Evolutionary conservation across 176 grass and related monocot genomes (phyloP).

Genomic region (Aegilops umbellulata): DNA sequence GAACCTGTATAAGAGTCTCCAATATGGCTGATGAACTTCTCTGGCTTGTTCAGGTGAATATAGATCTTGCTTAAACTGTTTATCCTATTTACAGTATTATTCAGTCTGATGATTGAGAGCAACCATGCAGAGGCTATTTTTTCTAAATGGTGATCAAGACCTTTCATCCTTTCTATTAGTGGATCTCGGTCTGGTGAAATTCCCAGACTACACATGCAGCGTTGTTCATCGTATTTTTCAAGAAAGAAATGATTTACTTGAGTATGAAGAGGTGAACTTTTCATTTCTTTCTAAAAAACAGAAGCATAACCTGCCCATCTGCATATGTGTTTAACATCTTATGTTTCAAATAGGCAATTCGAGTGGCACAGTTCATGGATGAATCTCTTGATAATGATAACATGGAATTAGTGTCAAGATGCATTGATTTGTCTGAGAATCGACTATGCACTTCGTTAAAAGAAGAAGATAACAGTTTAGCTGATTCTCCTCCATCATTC

Average conservation of each 20-base stretch:
- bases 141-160: conserved; percentile 92
- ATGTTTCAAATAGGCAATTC: conserved; percentile 68
- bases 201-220: conserved; percentile 67
- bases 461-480: conserved; percentile 34
- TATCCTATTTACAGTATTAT: conserved; percentile 25
- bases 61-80: conserved; percentile 18
- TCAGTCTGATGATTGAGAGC: conserved; percentile 19
- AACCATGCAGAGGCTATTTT: conserved; percentile 86
- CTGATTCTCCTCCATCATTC: conserved; percentile 54
- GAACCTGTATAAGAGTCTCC: conserved; percentile 71
- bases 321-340: conserved; percentile 1
- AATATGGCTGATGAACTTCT: conserved; percentile 64
- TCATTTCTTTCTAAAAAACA: background rate
- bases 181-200: conserved; percentile 83
- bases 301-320: conserved; percentile 15
- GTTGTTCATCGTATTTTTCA: conserved; percentile 64
- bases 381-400: conserved; percentile 76
- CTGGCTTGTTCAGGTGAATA: conserved; percentile 77
- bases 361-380: conserved; percentile 86
- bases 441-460: conserved; percentile 35
- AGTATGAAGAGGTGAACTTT: conserved; percentile 76
- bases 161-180: conserved; percentile 89
- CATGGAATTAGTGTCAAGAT: conserved; percentile 76
- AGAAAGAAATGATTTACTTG: conserved; percentile 59
- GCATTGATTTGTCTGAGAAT: conserved; percentile 69